Evolutionary conservation across 1,284 basidiomycete genomes (phyloP).

Genomic region (Ceratobasidium sp.): DNA sequence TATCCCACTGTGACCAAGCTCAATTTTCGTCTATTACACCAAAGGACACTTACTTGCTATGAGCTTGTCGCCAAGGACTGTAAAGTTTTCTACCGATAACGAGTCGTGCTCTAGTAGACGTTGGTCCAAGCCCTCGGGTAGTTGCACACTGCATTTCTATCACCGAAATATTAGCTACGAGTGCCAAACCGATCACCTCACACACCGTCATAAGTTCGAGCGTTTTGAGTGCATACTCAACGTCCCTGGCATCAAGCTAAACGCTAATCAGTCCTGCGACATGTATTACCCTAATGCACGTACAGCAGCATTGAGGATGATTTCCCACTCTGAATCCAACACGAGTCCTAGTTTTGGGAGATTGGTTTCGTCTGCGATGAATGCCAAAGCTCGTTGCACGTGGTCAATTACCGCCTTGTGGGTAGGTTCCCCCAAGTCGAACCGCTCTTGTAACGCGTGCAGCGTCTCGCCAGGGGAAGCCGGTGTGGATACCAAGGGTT

Average conservation of each 20-base stretch:
- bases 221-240: slow-evolving; percentile 54
- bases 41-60: slow-evolving; percentile 4
- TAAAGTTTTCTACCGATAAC: slow-evolving; percentile 4
- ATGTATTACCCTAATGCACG: background rate
- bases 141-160: slow-evolving; percentile 55
- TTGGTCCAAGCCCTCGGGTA: slow-evolving; percentile 34
- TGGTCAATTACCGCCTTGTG: slow-evolving; percentile 24
- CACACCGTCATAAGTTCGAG: slow-evolving; percentile 66
- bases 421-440: background rate
- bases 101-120: slow-evolving; percentile 24
- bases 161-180: slow-evolving; percentile 62
- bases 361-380: slow-evolving; percentile 7
- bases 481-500: background rate
- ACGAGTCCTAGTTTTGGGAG: slow-evolving; percentile 35
- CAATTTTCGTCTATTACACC: background rate
- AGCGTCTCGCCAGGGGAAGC: background rate
- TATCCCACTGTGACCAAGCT: slow-evolving; percentile 19
- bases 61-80: slow-evolving; percentile 29
- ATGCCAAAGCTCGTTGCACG: slow-evolving; percentile 10
- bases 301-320: slow-evolving; percentile 19
- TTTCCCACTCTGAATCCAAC: slow-evolving; percentile 38
- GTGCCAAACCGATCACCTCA: slow-evolving; percentile 59
- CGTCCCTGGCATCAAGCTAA: slow-evolving; percentile 57
- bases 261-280: background rate
- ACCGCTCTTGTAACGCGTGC: slow-evolving; percentile 14